Conservation (phyloP, 129 eudicot species). For the Ambrosia trifida region DNA sequence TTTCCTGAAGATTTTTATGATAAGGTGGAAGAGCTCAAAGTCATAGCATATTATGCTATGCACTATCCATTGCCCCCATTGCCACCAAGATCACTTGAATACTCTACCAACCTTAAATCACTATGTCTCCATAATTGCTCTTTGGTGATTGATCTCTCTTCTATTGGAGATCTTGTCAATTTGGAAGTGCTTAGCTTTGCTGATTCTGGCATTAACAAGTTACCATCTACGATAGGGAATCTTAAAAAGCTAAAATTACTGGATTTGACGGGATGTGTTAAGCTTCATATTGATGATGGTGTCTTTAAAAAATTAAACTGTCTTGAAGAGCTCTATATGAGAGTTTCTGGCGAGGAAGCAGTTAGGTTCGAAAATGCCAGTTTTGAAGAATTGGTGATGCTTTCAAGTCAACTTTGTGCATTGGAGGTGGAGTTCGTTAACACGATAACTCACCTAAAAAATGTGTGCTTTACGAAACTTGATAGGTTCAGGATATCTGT, state of each 20-base stretch:
- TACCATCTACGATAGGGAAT: slow-evolving; percentile 17
- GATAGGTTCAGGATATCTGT: slow-evolving; percentile 9
- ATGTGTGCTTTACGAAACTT: not conserved
- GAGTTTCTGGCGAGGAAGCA: not conserved
- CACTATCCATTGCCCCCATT: not conserved
- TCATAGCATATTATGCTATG: not conserved
- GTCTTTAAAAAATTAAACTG: not conserved
- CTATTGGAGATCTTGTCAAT: not conserved
- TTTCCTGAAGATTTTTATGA: not conserved
- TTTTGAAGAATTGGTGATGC: not conserved
- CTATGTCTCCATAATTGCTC: not conserved
- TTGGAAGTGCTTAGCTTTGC: slow-evolving; percentile 20
- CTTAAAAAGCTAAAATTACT: slow-evolving; percentile 2
- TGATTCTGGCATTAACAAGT: not conserved
- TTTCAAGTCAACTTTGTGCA: not conserved
- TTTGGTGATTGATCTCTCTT: not conserved
- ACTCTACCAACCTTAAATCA: slow-evolving; percentile 6
- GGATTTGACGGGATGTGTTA: slow-evolving; percentile 13
- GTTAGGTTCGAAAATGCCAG: slow-evolving; percentile 6
- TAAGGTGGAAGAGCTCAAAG: not conserved
- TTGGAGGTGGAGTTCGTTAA: slow-evolving; percentile 8
- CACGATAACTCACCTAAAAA: not conserved
- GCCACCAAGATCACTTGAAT: slow-evolving; percentile 16
- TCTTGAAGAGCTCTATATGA: slow-evolving; percentile 23
- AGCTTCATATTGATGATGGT: slow-evolving; percentile 15